Evolutionary conservation across 2,329 filamentous ascomycete genomes (phyloP).

Genomic region (Clonostachys rhizophaga): DNA sequence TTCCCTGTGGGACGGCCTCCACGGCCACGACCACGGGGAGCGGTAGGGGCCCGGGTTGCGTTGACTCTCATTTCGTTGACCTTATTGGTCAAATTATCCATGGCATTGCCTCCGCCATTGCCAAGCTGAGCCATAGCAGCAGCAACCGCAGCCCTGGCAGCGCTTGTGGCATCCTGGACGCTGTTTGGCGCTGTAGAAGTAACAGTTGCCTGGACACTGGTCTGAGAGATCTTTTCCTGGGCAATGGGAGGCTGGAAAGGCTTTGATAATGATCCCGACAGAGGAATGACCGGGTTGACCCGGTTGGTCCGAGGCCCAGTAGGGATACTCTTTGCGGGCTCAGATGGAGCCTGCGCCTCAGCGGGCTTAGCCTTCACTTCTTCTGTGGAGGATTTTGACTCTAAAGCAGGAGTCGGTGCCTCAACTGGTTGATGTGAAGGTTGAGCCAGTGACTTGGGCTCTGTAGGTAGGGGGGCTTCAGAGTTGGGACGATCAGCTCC

Average conservation of each 20-base stretch:
- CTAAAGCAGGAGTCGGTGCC: conserved; percentile 59
- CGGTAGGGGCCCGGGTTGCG: conserved; percentile 30
- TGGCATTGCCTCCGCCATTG: conserved; percentile 38
- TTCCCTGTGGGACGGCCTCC: conserved; percentile 50
- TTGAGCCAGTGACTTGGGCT: conserved; percentile 48
- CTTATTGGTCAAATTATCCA: conserved; percentile 70
- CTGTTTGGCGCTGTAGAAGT: conserved; percentile 26
- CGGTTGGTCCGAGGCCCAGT: conserved; percentile 46
- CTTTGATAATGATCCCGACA: conserved; percentile 40
- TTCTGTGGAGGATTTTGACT: conserved; percentile 59
- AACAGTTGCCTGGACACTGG: conserved; percentile 27
- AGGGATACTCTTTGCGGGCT: conserved; percentile 29
- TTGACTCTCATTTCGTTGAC: conserved; percentile 73
- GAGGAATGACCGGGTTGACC: conserved; percentile 62
- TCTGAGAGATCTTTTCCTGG: conserved; percentile 15
- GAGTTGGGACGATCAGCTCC: conserved; percentile 42
- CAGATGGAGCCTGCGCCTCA: conserved; percentile 16
- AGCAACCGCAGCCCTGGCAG: conserved; percentile 73
- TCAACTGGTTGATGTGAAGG: conserved; percentile 38
- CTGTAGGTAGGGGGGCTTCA: conserved; percentile 40
- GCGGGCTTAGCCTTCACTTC: conserved; percentile 32
- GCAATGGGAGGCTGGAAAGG: conserved; percentile 25
- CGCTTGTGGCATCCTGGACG: conserved; percentile 65
- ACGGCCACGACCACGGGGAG: conserved; percentile 43
- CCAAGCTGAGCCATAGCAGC: conserved; percentile 72